Evolutionary conservation across 768 basidiomycete genomes (phyloP).

Genomic region (Porpolomopsis calyptriformis): DNA sequence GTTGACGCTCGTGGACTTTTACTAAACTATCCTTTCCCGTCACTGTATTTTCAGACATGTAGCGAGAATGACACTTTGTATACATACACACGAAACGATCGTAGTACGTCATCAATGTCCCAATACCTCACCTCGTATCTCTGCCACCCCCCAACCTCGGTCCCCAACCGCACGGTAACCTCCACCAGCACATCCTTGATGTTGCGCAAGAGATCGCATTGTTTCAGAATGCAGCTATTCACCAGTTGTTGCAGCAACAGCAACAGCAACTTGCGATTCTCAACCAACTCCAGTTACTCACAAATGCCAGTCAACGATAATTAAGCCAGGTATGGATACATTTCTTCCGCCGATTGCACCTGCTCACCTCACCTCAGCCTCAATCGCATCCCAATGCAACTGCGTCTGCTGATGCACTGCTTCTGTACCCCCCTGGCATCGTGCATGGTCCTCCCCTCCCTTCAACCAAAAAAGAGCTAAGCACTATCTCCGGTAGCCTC

Average conservation of each 20-base stretch:
- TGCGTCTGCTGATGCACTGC: background rate
- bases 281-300: background rate
- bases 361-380: background rate
- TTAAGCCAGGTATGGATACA: too few relatives aligned
- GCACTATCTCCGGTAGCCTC: background rate
- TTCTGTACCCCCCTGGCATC: background rate
- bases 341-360: background rate
- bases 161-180: too few relatives aligned
- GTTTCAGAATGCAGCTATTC: background rate
- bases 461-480: background rate
- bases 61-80: background rate
- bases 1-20: background rate
- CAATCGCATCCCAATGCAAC: background rate
- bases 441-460: background rate
- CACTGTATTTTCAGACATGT: background rate
- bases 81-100: too few relatives aligned
- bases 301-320: background rate
- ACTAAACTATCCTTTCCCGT: background rate
- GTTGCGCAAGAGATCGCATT: background rate
- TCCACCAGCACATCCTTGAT: background rate
- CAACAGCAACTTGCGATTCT: background rate
- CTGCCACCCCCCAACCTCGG: too few relatives aligned
- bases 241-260: background rate
- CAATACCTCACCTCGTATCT: too few relatives aligned
- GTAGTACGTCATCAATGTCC: too few relatives aligned